A percentile compares a stretch with the other conserved stretches of the same genome.
Evolutionary conservation across 805 yeast species (phyloP).

Genomic region (Kazachstania martiniae): DNA sequence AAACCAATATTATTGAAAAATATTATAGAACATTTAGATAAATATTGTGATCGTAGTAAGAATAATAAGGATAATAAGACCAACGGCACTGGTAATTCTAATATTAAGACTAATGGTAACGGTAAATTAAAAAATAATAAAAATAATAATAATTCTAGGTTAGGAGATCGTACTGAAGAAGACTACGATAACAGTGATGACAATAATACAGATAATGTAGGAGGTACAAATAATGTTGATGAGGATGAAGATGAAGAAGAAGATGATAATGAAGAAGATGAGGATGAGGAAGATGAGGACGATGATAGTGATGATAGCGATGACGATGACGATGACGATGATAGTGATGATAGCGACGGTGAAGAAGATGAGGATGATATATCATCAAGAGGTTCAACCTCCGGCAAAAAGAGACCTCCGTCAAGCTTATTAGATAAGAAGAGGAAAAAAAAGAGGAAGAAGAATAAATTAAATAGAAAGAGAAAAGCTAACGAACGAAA

Average conservation of each 20-base stretch:
- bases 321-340: conserved; percentile 2
- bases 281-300: conserved; percentile 6
- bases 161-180: no score
- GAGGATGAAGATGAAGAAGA: conserved; percentile 5
- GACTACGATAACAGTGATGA: conserved; percentile 5
- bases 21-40: conserved; percentile 22
- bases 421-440: neutral
- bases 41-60: conserved; percentile 13
- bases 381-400: neutral
- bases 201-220: conserved; percentile 3
- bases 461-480: conserved; percentile 4
- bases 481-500: conserved; percentile 29
- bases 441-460: conserved; percentile 5
- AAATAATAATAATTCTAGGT: neutral
- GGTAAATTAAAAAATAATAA: neutral
- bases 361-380: neutral
- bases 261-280: conserved; percentile 8
- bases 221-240: conserved; percentile 1
- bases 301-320: conserved; percentile 5
- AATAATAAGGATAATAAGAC: conserved; percentile 1
- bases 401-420: conserved; percentile 8
- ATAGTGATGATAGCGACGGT: neutral
- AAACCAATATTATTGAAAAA: conserved; percentile 21
- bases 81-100: neutral
- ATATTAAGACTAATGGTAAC: conserved; percentile 1